Conservation (phyloP, 2,329 filamentous ascomycete genomes). For the Fusarium sp. region DNA sequence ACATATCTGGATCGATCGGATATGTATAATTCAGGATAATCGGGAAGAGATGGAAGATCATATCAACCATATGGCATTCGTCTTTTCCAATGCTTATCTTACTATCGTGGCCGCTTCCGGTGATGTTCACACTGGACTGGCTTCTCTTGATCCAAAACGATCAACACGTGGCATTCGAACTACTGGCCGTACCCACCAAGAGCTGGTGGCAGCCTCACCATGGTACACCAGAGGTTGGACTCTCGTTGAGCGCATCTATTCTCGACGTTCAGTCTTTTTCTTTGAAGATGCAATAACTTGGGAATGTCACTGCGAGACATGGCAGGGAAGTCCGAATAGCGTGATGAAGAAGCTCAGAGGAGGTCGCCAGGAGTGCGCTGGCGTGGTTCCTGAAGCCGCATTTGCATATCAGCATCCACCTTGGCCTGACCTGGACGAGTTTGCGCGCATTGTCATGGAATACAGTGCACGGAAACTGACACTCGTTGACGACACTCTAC, state of each 20-base stretch:
- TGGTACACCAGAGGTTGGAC: slow-evolving; percentile 62
- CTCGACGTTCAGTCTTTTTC: slow-evolving; percentile 60
- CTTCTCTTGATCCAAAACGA: slow-evolving; percentile 55
- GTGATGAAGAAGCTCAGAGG: slow-evolving; percentile 53
- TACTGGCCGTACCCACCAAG: slow-evolving; percentile 53
- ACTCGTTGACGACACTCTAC: slow-evolving; percentile 59
- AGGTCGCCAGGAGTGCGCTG: slow-evolving; percentile 53
- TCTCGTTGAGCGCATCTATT: slow-evolving; percentile 60
- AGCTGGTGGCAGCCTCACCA: slow-evolving; percentile 56
- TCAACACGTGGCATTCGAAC: slow-evolving; percentile 46
- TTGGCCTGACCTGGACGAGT: slow-evolving; percentile 64
- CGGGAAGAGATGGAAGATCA: slow-evolving; percentile 57
- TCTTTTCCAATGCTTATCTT: slow-evolving; percentile 62
- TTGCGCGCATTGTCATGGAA: slow-evolving; percentile 60
- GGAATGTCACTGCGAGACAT: slow-evolving; percentile 63
- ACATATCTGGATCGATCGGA: slow-evolving; percentile 63
- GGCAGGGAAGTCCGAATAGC: slow-evolving; percentile 55
- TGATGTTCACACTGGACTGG: slow-evolving; percentile 57
- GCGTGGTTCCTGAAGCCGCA: slow-evolving; percentile 51
- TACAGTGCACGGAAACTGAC: slow-evolving; percentile 59
- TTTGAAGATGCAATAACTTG: slow-evolving; percentile 61
- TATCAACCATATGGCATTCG: slow-evolving; percentile 61
- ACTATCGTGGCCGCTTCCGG: slow-evolving; percentile 62
- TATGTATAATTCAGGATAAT: slow-evolving; percentile 64
- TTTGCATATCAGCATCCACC: slow-evolving; percentile 59